These are phyloP conservation scores for Neurospora pannonica DNA, from an alignment of 495 filamentous ascomycete species.

Conservation along the genomic window DNA sequence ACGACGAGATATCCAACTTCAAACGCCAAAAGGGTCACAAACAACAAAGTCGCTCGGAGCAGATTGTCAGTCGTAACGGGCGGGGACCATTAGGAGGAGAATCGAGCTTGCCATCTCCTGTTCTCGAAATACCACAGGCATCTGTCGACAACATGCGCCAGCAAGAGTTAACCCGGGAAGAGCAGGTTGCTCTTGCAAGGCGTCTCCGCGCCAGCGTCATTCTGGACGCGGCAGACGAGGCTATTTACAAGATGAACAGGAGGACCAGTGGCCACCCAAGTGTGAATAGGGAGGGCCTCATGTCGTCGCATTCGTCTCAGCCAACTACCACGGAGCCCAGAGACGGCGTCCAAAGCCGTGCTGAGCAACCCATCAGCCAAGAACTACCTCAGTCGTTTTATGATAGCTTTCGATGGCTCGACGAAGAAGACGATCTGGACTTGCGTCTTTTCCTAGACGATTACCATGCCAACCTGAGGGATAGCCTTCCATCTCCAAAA, in stretches of 20 bases:
- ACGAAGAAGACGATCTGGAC: constrained; percentile 68
- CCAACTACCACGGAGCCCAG: constrained; percentile 4
- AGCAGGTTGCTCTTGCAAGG: constrained; percentile 54
- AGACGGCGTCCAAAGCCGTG: constrained; percentile 19
- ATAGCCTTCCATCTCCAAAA: constrained; percentile 30
- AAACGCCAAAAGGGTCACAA: constrained; percentile 26
- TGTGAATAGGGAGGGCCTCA: constrained; percentile 17
- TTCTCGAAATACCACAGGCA: constrained; percentile 29
- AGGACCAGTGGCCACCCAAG: constrained; percentile 16
- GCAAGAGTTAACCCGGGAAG: constrained; percentile 53
- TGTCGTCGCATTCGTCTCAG: constrained; percentile 22
- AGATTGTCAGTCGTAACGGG: constrained; percentile 22
- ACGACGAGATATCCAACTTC: constrained; percentile 34
- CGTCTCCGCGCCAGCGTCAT: constrained; percentile 50
- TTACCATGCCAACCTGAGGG: constrained; percentile 40
- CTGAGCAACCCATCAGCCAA: constrained; percentile 37
- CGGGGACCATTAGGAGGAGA: constrained; percentile 4
- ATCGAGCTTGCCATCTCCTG: constrained; percentile 4
- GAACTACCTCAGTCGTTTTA: constrained; percentile 36
- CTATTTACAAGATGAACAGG: constrained; percentile 43
- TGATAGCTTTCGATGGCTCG: constrained; percentile 70
- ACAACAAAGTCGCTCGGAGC: constrained; percentile 28
- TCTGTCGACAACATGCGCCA: not conserved
- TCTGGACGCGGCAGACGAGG: constrained; percentile 63
- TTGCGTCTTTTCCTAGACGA: constrained; percentile 51